Evolutionary conservation across 2,329 filamentous ascomycete species (phyloP).

Genomic region (Ascochyta clinopodiicola): DNA sequence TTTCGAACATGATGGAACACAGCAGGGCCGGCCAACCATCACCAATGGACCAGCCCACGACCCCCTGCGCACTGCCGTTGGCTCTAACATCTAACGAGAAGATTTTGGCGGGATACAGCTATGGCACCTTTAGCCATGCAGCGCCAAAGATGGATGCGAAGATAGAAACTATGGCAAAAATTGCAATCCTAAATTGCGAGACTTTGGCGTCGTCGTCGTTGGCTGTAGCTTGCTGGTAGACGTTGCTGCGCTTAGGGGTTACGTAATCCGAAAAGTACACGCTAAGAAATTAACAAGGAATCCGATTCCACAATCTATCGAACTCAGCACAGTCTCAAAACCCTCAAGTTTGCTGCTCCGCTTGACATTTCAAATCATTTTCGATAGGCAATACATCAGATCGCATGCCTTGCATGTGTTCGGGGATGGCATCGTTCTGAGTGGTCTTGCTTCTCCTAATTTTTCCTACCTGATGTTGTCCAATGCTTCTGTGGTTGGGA

Average conservation of each 20-base stretch:
- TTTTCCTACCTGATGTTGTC: too few relatives aligned
- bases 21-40: constrained; percentile 67
- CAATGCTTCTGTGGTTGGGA: too few relatives aligned
- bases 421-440: too few relatives aligned
- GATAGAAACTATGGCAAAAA: constrained; percentile 73
- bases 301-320: too few relatives aligned
- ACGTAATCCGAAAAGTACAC: too few relatives aligned
- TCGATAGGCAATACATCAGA: too few relatives aligned
- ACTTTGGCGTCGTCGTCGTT: constrained; percentile 56
- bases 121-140: constrained; percentile 65
- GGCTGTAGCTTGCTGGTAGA: constrained; percentile 57
- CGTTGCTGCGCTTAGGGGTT: constrained; percentile 28
- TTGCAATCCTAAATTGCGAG: constrained; percentile 65
- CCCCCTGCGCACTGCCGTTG: constrained; percentile 77
- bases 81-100: constrained; percentile 74
- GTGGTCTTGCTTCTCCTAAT: too few relatives aligned
- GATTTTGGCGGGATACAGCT: constrained; percentile 74
- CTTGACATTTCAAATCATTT: too few relatives aligned
- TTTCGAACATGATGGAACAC: constrained; percentile 58
- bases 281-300: too few relatives aligned
- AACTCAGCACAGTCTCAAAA: too few relatives aligned
- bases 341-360: too few relatives aligned
- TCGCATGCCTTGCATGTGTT: too few relatives aligned
- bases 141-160: constrained; percentile 71
- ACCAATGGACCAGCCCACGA: constrained; percentile 77